These are phyloP conservation scores for Lipomyces yamadae DNA, from an alignment of 805 yeast species.

Conservation along the genomic window DNA sequence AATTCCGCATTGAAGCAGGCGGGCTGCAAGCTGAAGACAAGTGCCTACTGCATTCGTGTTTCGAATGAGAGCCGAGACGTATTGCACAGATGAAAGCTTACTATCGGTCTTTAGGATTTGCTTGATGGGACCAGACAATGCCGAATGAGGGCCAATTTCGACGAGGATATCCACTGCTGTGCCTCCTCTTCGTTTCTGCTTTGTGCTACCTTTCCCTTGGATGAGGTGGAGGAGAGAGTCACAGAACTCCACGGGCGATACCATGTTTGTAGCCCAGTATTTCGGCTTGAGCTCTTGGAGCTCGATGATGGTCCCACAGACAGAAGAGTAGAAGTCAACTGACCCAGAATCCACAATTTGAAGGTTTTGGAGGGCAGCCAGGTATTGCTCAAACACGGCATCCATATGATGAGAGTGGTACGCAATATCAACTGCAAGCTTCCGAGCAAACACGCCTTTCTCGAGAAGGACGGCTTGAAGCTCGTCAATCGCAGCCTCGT, in stretches of 20 bases:
- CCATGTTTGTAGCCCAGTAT: neutral
- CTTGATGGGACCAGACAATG: neutral
- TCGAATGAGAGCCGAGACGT: neutral
- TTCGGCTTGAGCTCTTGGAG: neutral
- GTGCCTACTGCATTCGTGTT: constrained; percentile 1
- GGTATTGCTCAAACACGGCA: neutral
- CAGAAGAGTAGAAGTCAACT: neutral
- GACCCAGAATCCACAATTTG: neutral
- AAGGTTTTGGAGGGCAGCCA: neutral
- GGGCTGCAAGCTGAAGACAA: neutral
- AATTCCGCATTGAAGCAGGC: neutral
- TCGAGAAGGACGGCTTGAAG: neutral
- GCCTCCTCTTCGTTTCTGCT: neutral
- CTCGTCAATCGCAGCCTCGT: neutral
- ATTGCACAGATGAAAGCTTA: neutral
- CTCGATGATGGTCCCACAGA: constrained; percentile 1
- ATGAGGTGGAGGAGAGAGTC: neutral
- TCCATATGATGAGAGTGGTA: neutral
- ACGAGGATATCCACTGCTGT: neutral
- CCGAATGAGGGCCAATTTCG: neutral
- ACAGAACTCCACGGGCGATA: neutral
- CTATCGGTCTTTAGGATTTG: neutral
- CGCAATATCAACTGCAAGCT: neutral
- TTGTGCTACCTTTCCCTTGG: neutral
- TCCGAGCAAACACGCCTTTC: neutral